These are phyloP conservation scores for Xylaria longipes DNA, from an alignment of 495 filamentous ascomycete genomes.

Conservation along the genomic window DNA sequence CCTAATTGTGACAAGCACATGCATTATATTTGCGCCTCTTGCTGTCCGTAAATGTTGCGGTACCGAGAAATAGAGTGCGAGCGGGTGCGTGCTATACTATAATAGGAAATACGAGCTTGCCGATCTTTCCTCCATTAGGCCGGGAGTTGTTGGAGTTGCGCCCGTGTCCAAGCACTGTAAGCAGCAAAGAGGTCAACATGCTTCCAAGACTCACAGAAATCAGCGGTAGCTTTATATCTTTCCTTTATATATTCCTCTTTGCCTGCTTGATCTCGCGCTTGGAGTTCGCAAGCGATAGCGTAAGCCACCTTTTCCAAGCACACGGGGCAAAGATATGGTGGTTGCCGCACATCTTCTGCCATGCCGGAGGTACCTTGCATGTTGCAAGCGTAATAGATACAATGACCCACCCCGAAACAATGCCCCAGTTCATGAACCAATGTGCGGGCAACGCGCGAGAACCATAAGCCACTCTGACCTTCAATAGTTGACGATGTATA, in stretches of 20 bases:
- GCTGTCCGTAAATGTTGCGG: neutral
- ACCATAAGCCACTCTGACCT: constrained; percentile 54
- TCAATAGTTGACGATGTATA: constrained; percentile 18
- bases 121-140: constrained; percentile 5
- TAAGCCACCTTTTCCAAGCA: constrained; percentile 62
- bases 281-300: constrained; percentile 32
- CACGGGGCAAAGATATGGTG: constrained; percentile 70
- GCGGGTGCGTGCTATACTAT: neutral
- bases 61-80: neutral
- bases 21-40: neutral
- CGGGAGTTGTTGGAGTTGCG: constrained; percentile 11
- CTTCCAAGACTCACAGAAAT: constrained; percentile 51
- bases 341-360: constrained; percentile 68
- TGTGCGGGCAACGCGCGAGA: constrained; percentile 62
- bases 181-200: constrained; percentile 50
- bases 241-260: constrained; percentile 44
- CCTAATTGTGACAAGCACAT: constrained; percentile 13
- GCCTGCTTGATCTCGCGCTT: constrained; percentile 36
- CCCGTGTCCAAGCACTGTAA: constrained; percentile 46
- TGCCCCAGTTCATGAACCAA: constrained; percentile 70
- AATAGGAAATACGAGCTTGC: neutral
- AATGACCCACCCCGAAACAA: constrained; percentile 70
- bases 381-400: constrained; percentile 70
- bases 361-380: constrained; percentile 70
- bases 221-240: constrained; percentile 51